These are phyloP conservation scores for Pichia scutulata DNA, from an alignment of 805 yeast species.

Conservation along the genomic window DNA sequence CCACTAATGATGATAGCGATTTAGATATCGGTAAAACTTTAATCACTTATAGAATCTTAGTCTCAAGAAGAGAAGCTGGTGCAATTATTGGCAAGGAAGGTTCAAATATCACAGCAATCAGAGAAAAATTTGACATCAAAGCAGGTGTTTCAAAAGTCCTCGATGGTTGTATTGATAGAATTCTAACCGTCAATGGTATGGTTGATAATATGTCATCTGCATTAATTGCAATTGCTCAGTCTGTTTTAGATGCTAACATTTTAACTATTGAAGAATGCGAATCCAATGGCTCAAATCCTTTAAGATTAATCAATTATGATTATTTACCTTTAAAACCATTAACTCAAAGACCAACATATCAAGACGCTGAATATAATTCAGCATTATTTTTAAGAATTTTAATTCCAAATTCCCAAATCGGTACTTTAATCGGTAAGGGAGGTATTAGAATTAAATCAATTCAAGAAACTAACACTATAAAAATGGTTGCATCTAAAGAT, in stretches of 20 bases:
- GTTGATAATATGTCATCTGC: slow-evolving; percentile 65
- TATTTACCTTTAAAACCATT: slow-evolving; percentile 56
- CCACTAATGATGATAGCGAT: not conserved
- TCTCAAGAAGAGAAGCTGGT: slow-evolving; percentile 83
- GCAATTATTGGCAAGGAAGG: slow-evolving; percentile 86
- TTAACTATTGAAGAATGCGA: slow-evolving; percentile 18
- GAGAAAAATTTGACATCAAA: slow-evolving; percentile 69
- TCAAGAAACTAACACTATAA: slow-evolving; percentile 59
- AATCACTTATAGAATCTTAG: slow-evolving; percentile 48
- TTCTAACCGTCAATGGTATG: slow-evolving; percentile 70
- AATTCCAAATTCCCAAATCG: slow-evolving; percentile 80
- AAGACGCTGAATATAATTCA: slow-evolving; percentile 45
- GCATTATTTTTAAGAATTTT: slow-evolving; percentile 58
- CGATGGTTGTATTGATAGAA: slow-evolving; percentile 76
- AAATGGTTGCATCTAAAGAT: slow-evolving; percentile 83
- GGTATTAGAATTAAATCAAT: slow-evolving; percentile 75
- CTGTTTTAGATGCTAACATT: slow-evolving; percentile 41
- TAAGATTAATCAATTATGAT: slow-evolving; percentile 33
- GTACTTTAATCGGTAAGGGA: slow-evolving; percentile 78
- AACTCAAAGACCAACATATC: slow-evolving; percentile 42
- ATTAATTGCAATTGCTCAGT: slow-evolving; percentile 59
- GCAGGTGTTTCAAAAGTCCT: slow-evolving; percentile 81
- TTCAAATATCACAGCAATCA: slow-evolving; percentile 61
- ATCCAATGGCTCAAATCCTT: slow-evolving; percentile 24
- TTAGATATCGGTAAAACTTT: slow-evolving; percentile 20